phyloP scores from a whole-genome alignment of 1,139 yeast genomes.

The Trichomonascaceae sp. region DNA sequence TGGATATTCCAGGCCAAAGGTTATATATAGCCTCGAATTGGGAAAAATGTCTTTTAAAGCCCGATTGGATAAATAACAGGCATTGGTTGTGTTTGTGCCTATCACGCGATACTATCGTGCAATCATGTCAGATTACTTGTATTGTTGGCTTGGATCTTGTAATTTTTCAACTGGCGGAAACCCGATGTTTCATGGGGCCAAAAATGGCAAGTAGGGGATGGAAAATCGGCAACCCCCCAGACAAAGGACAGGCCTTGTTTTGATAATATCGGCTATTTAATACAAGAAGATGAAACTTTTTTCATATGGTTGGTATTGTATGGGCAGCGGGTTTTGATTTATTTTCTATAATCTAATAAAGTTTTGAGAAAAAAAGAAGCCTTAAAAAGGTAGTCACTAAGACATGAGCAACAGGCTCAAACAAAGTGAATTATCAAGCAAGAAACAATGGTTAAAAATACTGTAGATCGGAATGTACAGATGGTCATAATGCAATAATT shows the following conservation, averaged over 20 bases:
- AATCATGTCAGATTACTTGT: background rate
- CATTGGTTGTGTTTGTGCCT: background rate
- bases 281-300: too few species aligned
- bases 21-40: too few species aligned
- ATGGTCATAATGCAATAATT: too few species aligned
- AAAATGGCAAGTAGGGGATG: background rate
- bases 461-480: too few species aligned
- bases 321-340: background rate
- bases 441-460: too few species aligned
- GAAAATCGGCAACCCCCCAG: background rate
- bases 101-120: background rate
- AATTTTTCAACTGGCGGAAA: background rate
- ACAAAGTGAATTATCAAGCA: too few species aligned
- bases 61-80: background rate
- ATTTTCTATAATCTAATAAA: background rate
- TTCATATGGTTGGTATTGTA: background rate
- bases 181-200: background rate
- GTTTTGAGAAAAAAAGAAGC: background rate
- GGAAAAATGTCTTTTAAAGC: background rate
- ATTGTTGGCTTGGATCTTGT: background rate
- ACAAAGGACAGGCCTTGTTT: background rate
- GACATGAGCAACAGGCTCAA: too few species aligned
- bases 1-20: background rate
- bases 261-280: background rate
- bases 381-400: too few species aligned